phyloP scores from a whole-genome alignment of 441 rosid genomes.

The Manihot esculenta region DNA sequence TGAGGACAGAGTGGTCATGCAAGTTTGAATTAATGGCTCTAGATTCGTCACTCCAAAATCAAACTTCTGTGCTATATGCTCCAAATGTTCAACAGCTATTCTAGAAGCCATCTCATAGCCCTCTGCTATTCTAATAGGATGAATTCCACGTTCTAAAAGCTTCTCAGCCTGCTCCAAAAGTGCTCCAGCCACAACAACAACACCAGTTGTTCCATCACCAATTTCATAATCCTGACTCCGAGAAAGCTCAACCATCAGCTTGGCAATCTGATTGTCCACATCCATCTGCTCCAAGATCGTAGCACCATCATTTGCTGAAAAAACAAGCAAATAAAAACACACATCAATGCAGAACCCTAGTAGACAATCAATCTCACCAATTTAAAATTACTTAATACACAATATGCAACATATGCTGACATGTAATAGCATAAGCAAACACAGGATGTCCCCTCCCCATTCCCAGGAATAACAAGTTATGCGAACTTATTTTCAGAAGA shows the following conservation, averaged over 20 bases:
- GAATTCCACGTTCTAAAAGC: constrained; percentile 83
- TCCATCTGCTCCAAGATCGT: constrained; percentile 99
- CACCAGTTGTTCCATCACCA: constrained; percentile 99
- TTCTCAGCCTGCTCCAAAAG: constrained; percentile 94
- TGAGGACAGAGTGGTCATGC: constrained; percentile 94
- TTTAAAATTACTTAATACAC: neutral
- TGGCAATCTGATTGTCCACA: constrained; percentile 96
- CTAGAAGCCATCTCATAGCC: constrained; percentile 94
- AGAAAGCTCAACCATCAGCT: constrained; percentile 93
- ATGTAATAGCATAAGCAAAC: too few species aligned
- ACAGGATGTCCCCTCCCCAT: too few species aligned
- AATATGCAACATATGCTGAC: too few species aligned
- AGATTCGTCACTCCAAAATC: constrained; percentile 57
- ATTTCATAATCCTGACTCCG: constrained; percentile 97
- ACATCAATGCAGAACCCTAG: neutral
- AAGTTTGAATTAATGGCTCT: constrained; percentile 83
- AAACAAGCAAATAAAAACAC: neutral
- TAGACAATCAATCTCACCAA: constrained; percentile 1
- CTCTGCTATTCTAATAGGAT: constrained; percentile 89
- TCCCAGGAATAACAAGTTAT: too few species aligned
- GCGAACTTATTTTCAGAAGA: too few species aligned
- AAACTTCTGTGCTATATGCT: constrained; percentile 68
- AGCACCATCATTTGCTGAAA: constrained; percentile 93
- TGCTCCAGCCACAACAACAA: constrained; percentile 95
- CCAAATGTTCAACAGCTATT: constrained; percentile 79